Evolutionary conservation across 257 asterid species (phyloP).

Genomic region (Gentiana dahurica): DNA sequence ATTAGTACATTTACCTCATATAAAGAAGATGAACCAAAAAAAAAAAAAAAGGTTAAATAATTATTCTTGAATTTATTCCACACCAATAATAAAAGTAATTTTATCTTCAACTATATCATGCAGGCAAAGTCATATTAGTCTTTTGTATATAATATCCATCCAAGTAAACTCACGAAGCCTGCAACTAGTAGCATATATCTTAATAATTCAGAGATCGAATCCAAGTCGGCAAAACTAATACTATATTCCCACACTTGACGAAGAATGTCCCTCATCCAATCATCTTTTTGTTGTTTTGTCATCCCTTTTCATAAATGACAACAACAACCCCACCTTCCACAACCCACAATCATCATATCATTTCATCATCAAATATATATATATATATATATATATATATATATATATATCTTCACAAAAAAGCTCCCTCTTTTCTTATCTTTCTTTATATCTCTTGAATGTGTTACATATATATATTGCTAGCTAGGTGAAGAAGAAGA

Average conservation of each 20-base stretch:
- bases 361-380: conserved; percentile 7
- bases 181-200: background rate
- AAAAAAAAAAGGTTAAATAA: background rate
- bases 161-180: background rate
- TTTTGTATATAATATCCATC: background rate
- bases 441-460: conserved; percentile 7
- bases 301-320: conserved; percentile 15
- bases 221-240: conserved; percentile 19
- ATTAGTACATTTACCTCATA: too few relatives aligned
- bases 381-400: conserved; percentile 15
- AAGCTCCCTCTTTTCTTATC: conserved; percentile 11
- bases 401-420: conserved; percentile 8
- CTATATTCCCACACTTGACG: conserved; percentile 13
- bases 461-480: conserved; percentile 4
- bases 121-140: background rate
- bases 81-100: background rate
- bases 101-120: conserved; percentile 6
- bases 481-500: background rate
- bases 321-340: conserved; percentile 24
- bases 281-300: conserved; percentile 27
- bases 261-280: conserved; percentile 31
- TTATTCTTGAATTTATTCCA: too few relatives aligned
- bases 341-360: conserved; percentile 16
- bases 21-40: too few relatives aligned
- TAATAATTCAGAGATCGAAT: conserved; percentile 11